phyloP scores from a whole-genome alignment of 805 yeast genomes.

The Barnettozyma siamensis region DNA sequence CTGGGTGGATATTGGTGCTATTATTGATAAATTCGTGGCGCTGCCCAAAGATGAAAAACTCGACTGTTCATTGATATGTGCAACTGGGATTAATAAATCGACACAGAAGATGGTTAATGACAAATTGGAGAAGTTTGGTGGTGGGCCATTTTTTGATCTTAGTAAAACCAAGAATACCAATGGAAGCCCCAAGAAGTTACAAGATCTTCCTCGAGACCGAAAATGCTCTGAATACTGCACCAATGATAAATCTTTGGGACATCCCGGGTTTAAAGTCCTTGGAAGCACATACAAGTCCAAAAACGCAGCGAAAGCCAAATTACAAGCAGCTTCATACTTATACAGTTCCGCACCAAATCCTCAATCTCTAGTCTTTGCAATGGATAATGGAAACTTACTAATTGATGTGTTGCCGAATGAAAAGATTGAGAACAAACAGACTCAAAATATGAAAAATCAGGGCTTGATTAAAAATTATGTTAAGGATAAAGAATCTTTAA shows the following conservation, averaged over 20 bases:
- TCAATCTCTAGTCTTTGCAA: slow-evolving; percentile 11
- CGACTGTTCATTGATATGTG: slow-evolving; percentile 16
- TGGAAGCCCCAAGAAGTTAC: not conserved
- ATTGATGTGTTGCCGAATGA: slow-evolving; percentile 6
- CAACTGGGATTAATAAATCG: slow-evolving; percentile 1
- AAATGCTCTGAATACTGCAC: slow-evolving; percentile 11
- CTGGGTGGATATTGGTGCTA: slow-evolving; percentile 42
- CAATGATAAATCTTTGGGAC: slow-evolving; percentile 12
- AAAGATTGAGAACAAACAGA: not conserved
- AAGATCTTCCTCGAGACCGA: slow-evolving; percentile 3
- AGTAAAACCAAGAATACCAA: slow-evolving; percentile 1
- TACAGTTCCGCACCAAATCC: slow-evolving; percentile 29
- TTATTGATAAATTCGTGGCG: slow-evolving; percentile 34
- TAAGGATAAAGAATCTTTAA: not conserved
- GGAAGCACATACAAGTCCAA: slow-evolving; percentile 30
- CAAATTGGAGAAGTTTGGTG: not conserved
- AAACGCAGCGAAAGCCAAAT: slow-evolving; percentile 20
- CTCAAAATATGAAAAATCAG: not conserved
- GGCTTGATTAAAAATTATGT: not conserved
- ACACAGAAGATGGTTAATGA: slow-evolving; percentile 2
- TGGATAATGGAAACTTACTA: slow-evolving; percentile 9
- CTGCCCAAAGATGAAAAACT: slow-evolving; percentile 18
- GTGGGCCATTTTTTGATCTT: not conserved
- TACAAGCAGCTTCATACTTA: slow-evolving; percentile 35
- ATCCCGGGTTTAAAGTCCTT: slow-evolving; percentile 36